Base-by-base conservation (phyloP, 75 land plant species). In the Pinus tabuliformis region DNA sequence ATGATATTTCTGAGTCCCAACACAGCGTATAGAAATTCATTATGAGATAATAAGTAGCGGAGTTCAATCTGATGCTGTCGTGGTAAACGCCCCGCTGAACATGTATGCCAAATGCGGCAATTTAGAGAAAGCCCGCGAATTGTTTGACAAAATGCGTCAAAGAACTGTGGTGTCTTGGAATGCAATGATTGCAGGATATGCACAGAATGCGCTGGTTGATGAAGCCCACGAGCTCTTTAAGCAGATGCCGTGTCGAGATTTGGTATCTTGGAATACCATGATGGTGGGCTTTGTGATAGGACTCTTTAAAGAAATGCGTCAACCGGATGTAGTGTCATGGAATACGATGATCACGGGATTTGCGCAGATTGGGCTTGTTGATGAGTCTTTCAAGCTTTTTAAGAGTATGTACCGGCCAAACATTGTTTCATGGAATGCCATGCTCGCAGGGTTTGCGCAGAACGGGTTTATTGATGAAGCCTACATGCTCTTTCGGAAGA, bases 151-250 rank as follows among this genome's bases (percentile, higher is more conserved):
- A 60, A 78, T 79, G 60, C 24, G 59, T 59, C 20, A 59, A 18
- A 59, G 21, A 59, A 59, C 20, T 59, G 86, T 78, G 70, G 81
- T 75, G 65, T 82, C 88, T 30, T 88, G 90, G 88, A 85, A 84
- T 9, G 66, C 83, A 59, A 87, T 92, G 92, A 86, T 92, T 49
- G 77, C 73, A 59, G 78, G 85, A 52, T 91, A 87, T 78, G 86
- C 84, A 20, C 81, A 79, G 60, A 75, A 80, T 59, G 83, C 78
- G 3, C 33, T 58, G 52, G 14, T 62, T 9, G 59, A 56, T 5
- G 81, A 59, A 22, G 78, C 79, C 18, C 64, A 57, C 24, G 72
- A 73, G 18, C 72, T 81, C 11, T 81, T 81, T 73, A 78, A 72
- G 26, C 57, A 59, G 56, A 18, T 81, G 24, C 66, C 73, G 6